Conservation (phyloP, 2,329 filamentous ascomycete species). For the Curvularia sp. region DNA sequence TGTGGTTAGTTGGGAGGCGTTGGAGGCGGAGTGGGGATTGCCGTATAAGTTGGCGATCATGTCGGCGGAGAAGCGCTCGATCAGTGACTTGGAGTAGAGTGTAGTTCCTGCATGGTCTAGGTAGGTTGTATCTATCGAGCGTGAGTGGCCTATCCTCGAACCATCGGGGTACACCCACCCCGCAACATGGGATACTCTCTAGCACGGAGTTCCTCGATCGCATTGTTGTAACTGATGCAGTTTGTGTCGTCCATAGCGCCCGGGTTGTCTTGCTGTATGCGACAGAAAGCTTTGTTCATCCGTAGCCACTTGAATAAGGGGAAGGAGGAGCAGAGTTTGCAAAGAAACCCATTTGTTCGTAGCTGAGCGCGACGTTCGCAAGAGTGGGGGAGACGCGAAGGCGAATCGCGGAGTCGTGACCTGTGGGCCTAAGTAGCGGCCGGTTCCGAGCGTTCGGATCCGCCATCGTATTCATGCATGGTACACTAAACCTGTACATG, state of each 20-base stretch:
- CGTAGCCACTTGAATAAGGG: slow-evolving; percentile 31
- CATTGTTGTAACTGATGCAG: slow-evolving; percentile 60
- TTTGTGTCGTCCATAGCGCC: slow-evolving; percentile 40
- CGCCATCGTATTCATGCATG: slow-evolving; percentile 9
- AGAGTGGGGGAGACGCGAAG: slow-evolving; percentile 50
- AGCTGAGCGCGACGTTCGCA: slow-evolving; percentile 29
- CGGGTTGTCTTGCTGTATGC: slow-evolving; percentile 2
- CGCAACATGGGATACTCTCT: slow-evolving; percentile 73
- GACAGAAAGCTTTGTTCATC: slow-evolving; percentile 19
- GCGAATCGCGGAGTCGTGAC: slow-evolving; percentile 38
- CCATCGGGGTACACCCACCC: slow-evolving; percentile 54
- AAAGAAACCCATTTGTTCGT: slow-evolving; percentile 37
- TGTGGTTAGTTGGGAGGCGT: slow-evolving; percentile 78
- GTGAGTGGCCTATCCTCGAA: slow-evolving; percentile 12
- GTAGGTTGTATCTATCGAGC: slow-evolving; percentile 70
- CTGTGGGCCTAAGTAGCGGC: slow-evolving; percentile 25
- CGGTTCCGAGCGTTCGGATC: slow-evolving; percentile 32
- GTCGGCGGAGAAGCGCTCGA: slow-evolving; percentile 79
- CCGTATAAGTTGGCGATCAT: slow-evolving; percentile 82
- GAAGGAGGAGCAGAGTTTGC: slow-evolving; percentile 11
- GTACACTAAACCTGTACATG: not conserved
- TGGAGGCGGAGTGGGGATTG: slow-evolving; percentile 88
- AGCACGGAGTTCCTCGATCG: slow-evolving; percentile 65
- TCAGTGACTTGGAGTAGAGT: slow-evolving; percentile 77
- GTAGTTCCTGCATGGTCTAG: slow-evolving; percentile 97